phyloP scores from a whole-genome alignment of 768 basidiomycete genomes.

The Scleroderma bovista region DNA sequence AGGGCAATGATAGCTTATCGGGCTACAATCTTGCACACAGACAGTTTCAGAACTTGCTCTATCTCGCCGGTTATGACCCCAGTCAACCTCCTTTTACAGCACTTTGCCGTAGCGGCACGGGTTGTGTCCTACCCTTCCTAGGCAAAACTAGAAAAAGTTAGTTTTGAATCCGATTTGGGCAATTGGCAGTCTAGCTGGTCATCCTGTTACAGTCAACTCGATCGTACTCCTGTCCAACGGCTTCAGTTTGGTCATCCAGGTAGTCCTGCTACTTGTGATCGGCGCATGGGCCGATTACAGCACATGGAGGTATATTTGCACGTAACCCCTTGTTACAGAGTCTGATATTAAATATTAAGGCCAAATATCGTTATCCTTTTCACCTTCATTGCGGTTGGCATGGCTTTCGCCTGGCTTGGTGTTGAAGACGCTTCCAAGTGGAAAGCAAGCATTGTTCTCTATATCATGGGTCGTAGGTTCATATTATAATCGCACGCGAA shows the following conservation, averaged over 20 bases:
- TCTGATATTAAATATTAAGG: slow-evolving; percentile 28
- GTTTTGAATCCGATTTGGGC: slow-evolving; percentile 16
- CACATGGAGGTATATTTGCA: slow-evolving; percentile 53
- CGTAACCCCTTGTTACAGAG: background rate
- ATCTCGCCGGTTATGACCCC: slow-evolving; percentile 68
- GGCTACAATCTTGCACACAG: slow-evolving; percentile 70
- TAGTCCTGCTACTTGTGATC: slow-evolving; percentile 54
- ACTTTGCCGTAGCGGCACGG: slow-evolving; percentile 43
- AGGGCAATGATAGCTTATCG: slow-evolving; percentile 64
- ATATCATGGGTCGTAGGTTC: too few species aligned
- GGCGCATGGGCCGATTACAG: slow-evolving; percentile 84
- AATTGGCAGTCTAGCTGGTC: background rate
- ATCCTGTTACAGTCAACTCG: slow-evolving; percentile 51
- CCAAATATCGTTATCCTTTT: slow-evolving; percentile 77
- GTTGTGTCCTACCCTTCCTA: slow-evolving; percentile 63
- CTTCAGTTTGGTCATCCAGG: slow-evolving; percentile 73
- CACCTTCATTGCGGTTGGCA: slow-evolving; percentile 58
- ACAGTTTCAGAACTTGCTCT: slow-evolving; percentile 70
- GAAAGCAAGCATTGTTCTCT: too few species aligned
- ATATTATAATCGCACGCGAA: too few species aligned
- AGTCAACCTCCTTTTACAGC: slow-evolving; percentile 46
- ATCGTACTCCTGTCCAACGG: slow-evolving; percentile 77
- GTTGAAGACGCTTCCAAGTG: slow-evolving; percentile 62
- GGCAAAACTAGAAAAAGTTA: slow-evolving; percentile 55
- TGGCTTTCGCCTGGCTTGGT: slow-evolving; percentile 76